Conservation (phyloP, 2,329 filamentous ascomycete species). For the Xylariaceae sp. region DNA sequence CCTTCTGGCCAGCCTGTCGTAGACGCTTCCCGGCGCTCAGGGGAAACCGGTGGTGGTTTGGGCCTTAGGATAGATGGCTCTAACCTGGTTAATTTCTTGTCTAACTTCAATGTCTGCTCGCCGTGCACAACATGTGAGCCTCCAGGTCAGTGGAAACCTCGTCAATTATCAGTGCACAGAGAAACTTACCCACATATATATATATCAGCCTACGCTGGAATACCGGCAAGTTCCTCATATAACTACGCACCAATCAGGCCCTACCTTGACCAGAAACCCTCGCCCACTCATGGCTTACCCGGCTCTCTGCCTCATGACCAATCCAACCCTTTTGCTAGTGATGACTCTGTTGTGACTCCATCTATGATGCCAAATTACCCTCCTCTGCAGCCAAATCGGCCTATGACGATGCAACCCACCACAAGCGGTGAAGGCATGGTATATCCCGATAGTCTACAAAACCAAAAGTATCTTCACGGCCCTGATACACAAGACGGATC, state of each 20-base stretch:
- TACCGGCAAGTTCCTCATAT: slow-evolving; percentile 22
- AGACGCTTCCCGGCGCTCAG: slow-evolving; percentile 12
- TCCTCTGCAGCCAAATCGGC: slow-evolving; percentile 30
- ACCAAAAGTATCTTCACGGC: slow-evolving; percentile 21
- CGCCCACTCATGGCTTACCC: slow-evolving; percentile 17
- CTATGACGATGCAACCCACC: slow-evolving; percentile 24
- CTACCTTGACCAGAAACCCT: slow-evolving; percentile 20
- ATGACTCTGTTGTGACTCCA: slow-evolving; percentile 22
- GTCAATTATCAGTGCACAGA: slow-evolving; percentile 14
- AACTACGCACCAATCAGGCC: slow-evolving; percentile 18
- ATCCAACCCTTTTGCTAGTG: slow-evolving; percentile 24
- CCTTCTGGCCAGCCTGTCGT: slow-evolving; percentile 12
- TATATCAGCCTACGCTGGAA: slow-evolving; percentile 21
- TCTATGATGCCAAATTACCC: slow-evolving; percentile 32
- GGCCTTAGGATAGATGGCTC: slow-evolving; percentile 19
- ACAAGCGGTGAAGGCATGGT: slow-evolving; percentile 36
- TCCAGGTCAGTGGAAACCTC: slow-evolving; percentile 29
- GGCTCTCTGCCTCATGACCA: slow-evolving; percentile 23
- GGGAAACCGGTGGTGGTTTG: slow-evolving; percentile 9
- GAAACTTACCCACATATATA: slow-evolving; percentile 1
- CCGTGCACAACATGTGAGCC: slow-evolving; percentile 31
- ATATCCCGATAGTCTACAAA: slow-evolving; percentile 29
- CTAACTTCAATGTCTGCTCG: slow-evolving; percentile 30
- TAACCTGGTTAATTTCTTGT: slow-evolving; percentile 30
- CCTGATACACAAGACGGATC: slow-evolving; percentile 17